Conservation (phyloP, 345 rosid genomes). For the Limnanthes douglasii region DNA sequence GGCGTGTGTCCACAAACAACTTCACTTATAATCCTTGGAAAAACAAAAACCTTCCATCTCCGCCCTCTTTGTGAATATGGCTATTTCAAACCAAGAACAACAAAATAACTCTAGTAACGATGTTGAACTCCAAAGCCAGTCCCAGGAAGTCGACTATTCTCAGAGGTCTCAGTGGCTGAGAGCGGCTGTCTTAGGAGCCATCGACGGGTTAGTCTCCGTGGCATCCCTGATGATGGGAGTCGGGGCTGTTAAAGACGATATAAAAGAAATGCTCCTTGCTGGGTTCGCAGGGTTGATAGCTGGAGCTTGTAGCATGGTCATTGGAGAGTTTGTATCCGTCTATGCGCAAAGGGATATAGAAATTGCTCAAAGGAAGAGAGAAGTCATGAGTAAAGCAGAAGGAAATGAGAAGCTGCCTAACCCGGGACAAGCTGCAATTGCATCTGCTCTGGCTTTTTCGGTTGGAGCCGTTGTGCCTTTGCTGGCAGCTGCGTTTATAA, state of each 20-base stretch:
- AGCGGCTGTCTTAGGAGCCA: constrained; percentile 72
- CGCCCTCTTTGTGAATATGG: too few species aligned
- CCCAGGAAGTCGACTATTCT: constrained; percentile 36
- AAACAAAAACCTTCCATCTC: too few species aligned
- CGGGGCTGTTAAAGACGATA: constrained; percentile 48
- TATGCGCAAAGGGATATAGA: constrained; percentile 57
- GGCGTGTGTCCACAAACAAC: too few species aligned
- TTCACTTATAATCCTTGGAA: too few species aligned
- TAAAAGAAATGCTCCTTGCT: constrained; percentile 43
- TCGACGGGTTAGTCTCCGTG: constrained; percentile 65
- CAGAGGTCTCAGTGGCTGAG: constrained; percentile 73
- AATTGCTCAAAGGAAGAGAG: constrained; percentile 39
- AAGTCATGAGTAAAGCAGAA: constrained; percentile 7
- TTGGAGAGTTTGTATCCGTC: constrained; percentile 77
- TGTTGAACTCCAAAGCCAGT: too few species aligned
- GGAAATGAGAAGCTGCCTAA: constrained; percentile 28
- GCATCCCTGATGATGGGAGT: constrained; percentile 81
- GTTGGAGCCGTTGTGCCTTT: constrained; percentile 47
- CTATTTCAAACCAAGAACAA: too few species aligned
- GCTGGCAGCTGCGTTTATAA: constrained; percentile 40
- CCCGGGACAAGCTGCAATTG: constrained; percentile 55
- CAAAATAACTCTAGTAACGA: too few species aligned
- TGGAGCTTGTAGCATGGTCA: constrained; percentile 84
- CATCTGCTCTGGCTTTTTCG: constrained; percentile 58
- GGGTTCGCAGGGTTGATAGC: constrained; percentile 70